phyloP scores from a whole-genome alignment of 1,139 yeast genomes.

The Pichia inconspicua region DNA sequence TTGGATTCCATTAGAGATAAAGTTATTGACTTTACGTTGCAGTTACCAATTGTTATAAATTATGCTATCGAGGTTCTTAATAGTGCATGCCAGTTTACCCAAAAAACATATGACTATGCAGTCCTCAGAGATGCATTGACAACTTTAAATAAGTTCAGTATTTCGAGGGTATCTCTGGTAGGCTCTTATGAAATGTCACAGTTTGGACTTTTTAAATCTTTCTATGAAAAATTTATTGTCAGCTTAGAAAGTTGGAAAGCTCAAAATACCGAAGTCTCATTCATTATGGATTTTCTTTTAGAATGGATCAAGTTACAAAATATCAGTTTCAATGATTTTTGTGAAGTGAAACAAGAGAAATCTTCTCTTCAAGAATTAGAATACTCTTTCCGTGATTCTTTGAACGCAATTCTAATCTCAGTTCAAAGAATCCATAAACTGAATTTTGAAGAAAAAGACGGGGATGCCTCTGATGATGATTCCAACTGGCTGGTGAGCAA shows the following conservation, averaged over 20 bases:
- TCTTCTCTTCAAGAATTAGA: slow-evolving; percentile 38
- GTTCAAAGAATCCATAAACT: slow-evolving; percentile 49
- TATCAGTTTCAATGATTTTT: slow-evolving; percentile 22
- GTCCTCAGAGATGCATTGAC: slow-evolving; percentile 15
- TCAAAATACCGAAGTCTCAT: slow-evolving; percentile 29
- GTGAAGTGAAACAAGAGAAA: slow-evolving; percentile 23
- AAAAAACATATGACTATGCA: slow-evolving; percentile 1
- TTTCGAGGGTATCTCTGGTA: slow-evolving; percentile 5
- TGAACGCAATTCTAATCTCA: slow-evolving; percentile 57
- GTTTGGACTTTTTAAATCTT: slow-evolving; percentile 8
- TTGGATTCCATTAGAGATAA: background rate
- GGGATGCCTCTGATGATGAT: slow-evolving; percentile 32
- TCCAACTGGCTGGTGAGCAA: slow-evolving; percentile 57
- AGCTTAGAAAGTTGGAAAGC: slow-evolving; percentile 29
- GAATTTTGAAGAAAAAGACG: slow-evolving; percentile 24
- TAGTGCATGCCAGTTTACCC: slow-evolving; percentile 19
- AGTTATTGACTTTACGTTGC: slow-evolving; percentile 17
- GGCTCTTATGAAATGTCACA: slow-evolving; percentile 11
- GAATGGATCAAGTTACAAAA: slow-evolving; percentile 32
- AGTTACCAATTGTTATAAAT: slow-evolving; percentile 46
- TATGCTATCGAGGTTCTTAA: slow-evolving; percentile 35
- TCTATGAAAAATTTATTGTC: slow-evolving; percentile 18
- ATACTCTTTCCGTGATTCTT: slow-evolving; percentile 39
- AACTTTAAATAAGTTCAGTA: background rate
- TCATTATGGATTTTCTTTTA: slow-evolving; percentile 40